Conservation (phyloP, 176 grass and related monocot species). For the Chloris gayana region DNA sequence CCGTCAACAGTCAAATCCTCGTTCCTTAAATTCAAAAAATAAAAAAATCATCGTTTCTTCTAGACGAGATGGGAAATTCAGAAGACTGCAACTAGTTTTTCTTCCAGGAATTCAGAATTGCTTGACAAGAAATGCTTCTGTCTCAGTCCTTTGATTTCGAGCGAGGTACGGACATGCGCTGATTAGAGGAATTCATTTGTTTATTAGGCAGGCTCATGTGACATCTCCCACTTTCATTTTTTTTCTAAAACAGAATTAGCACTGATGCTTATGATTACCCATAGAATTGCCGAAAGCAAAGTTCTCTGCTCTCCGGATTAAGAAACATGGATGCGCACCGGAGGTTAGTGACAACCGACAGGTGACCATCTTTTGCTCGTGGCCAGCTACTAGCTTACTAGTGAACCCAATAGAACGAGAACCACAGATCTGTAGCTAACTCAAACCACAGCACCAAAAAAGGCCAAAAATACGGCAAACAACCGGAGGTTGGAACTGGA, state of each 20-base stretch:
- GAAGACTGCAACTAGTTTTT: neutral
- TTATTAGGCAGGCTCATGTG: neutral
- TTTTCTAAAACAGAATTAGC: neutral
- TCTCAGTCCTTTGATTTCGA: neutral
- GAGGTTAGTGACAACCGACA: conserved; percentile 4
- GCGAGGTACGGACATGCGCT: neutral
- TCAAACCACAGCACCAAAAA: neutral
- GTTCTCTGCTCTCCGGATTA: neutral
- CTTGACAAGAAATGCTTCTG: neutral
- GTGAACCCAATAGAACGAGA: neutral
- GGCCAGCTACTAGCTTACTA: neutral
- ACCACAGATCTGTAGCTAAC: neutral
- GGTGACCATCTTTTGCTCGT: neutral
- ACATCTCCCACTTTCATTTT: neutral
- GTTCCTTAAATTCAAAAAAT: too few relatives aligned
- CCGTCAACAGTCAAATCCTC: conserved; percentile 11
- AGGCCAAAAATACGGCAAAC: neutral
- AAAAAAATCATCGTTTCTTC: neutral
- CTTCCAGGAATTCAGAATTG: neutral
- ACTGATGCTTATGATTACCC: conserved; percentile 3
- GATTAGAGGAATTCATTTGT: neutral
- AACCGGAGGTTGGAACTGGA: conserved; percentile 12
- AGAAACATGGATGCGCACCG: neutral
- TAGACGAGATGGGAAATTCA: neutral
- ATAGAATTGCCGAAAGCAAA: conserved; percentile 8